Evolutionary conservation across 2,329 filamentous ascomycete genomes (phyloP).

Genomic region (Fusarium drepaniforme): DNA sequence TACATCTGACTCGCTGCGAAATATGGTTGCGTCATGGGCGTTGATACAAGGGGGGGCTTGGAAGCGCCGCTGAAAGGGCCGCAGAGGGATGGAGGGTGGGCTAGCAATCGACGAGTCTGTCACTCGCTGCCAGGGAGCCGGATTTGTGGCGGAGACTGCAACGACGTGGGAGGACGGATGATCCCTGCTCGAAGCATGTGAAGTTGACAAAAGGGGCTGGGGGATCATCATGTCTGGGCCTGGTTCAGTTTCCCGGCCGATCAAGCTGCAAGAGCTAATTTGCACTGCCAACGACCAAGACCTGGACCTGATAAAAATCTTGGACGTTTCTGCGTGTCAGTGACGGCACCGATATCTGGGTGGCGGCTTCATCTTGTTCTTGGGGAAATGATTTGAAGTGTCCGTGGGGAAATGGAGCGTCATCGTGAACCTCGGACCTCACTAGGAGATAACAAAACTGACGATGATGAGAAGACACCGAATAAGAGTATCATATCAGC

Average conservation of each 20-base stretch:
- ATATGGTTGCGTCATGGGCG: conserved; percentile 41
- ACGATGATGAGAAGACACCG: neutral
- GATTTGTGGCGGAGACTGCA: conserved; percentile 35
- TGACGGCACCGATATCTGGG: neutral
- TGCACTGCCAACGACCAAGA: conserved; percentile 25
- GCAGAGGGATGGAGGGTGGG: neutral
- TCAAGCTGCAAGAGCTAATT: conserved; percentile 19
- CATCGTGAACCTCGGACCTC: neutral
- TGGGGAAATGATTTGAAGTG: conserved; percentile 4
- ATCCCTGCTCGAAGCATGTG: conserved; percentile 41
- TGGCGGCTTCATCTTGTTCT: neutral
- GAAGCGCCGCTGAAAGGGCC: conserved; percentile 10
- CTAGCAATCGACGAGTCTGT: neutral
- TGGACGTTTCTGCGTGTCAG: neutral
- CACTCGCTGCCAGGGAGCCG: conserved; percentile 28
- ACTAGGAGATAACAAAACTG: neutral
- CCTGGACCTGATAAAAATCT: neutral
- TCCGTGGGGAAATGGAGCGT: neutral
- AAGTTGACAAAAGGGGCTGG: conserved; percentile 28
- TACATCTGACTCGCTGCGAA: conserved; percentile 24
- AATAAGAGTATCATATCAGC: neutral
- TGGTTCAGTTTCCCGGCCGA: conserved; percentile 2
- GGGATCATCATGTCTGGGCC: neutral
- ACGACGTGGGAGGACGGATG: conserved; percentile 20
- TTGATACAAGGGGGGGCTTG: conserved; percentile 6